phyloP scores from a whole-genome alignment of 805 yeast genomes.

The Isabelozyma gotoi region DNA sequence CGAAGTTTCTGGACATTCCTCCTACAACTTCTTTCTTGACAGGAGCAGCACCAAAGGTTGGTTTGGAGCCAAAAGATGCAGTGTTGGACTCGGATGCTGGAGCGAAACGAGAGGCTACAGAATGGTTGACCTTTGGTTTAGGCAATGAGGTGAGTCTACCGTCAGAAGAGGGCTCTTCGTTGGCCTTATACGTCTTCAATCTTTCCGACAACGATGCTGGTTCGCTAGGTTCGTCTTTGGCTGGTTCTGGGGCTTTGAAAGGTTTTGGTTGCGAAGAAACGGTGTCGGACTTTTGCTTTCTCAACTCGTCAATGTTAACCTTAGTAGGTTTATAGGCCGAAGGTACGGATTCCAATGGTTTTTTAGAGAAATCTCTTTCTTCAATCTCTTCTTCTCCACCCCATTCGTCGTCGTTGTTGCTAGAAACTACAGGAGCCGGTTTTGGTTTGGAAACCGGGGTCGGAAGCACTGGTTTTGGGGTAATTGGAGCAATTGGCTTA shows the following conservation, averaged over 20 bases:
- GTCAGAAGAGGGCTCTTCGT: slow-evolving; percentile 24
- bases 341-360: slow-evolving; percentile 53
- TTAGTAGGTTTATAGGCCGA: slow-evolving; percentile 68
- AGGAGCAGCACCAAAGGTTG: slow-evolving; percentile 30
- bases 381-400: slow-evolving; percentile 61
- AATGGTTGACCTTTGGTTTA: slow-evolving; percentile 53
- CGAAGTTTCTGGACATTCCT: slow-evolving; percentile 64
- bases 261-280: slow-evolving; percentile 42
- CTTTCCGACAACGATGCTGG: slow-evolving; percentile 51
- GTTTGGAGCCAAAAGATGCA: slow-evolving; percentile 35
- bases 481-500: slow-evolving; percentile 35
- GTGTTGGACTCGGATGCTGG: slow-evolving; percentile 28
- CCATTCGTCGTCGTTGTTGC: slow-evolving; percentile 61
- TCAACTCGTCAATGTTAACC: slow-evolving; percentile 56
- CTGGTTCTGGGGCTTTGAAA: slow-evolving; percentile 10
- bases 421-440: too few relatives aligned
- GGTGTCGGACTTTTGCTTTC: slow-evolving; percentile 48
- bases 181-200: slow-evolving; percentile 39
- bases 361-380: slow-evolving; percentile 50
- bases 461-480: slow-evolving; percentile 29
- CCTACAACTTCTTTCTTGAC: slow-evolving; percentile 48
- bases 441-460: slow-evolving; percentile 22
- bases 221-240: slow-evolving; percentile 33
- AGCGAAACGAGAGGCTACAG: slow-evolving; percentile 50
- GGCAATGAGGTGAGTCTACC: slow-evolving; percentile 63